Percentiles rank a stretch among this genome's conserved stretches.
Conservation (phyloP, 2,329 filamentous ascomycete genomes). For the Aspergillus clavatus region DNA sequence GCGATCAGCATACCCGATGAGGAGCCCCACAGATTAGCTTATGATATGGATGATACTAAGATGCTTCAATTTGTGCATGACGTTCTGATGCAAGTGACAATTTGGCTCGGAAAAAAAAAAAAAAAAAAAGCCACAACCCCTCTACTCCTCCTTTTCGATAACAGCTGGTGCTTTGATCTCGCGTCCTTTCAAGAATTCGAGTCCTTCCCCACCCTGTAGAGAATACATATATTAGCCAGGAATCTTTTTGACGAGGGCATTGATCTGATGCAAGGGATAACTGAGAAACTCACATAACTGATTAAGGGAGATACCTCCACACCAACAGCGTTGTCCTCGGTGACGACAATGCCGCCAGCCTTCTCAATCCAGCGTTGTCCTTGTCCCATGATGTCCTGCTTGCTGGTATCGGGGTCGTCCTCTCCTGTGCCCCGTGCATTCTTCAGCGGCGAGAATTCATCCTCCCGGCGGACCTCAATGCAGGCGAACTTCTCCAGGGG, state of each 20-base stretch:
- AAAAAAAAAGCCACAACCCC: background rate
- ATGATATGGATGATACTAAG: no score
- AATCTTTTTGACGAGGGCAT: background rate
- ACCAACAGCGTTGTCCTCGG: slow-evolving; percentile 58
- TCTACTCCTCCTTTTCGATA: slow-evolving; percentile 55
- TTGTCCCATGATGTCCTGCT: slow-evolving; percentile 81
- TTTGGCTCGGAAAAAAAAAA: background rate
- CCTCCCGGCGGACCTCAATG: slow-evolving; percentile 92
- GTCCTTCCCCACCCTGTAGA: slow-evolving; percentile 56
- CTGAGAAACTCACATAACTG: slow-evolving; percentile 74
- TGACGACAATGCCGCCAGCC: slow-evolving; percentile 70
- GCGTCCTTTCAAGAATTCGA: slow-evolving; percentile 56
- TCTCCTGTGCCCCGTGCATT: slow-evolving; percentile 80
- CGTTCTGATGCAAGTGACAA: background rate
- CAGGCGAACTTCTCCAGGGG: slow-evolving; percentile 85
- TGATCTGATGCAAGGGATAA: background rate
- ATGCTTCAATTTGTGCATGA: background rate
- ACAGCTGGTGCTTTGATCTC: slow-evolving; percentile 61
- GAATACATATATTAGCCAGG: background rate
- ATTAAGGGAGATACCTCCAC: slow-evolving; percentile 89
- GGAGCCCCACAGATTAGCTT: background rate
- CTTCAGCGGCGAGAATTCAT: slow-evolving; percentile 97
- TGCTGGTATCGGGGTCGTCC: slow-evolving; percentile 92
- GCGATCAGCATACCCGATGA: background rate
- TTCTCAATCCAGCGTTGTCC: slow-evolving; percentile 79